A percentile compares a stretch with the other conserved stretches of the same genome.
Evolutionary conservation across 2,329 filamentous ascomycete species (phyloP).

Genomic region (Alternaria sp.): DNA sequence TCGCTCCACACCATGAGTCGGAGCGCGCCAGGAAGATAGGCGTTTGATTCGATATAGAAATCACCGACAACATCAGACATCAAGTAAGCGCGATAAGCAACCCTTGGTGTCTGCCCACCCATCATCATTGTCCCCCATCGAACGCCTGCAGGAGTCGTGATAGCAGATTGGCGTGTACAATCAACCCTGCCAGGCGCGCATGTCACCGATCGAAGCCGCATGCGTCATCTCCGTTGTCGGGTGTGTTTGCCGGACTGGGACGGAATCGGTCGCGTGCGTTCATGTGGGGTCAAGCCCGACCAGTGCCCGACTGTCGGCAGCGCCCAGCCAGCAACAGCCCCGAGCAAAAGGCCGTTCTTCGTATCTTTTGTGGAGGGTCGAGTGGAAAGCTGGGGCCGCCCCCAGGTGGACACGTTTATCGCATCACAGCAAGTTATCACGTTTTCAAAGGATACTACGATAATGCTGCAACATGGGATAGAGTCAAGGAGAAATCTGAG

Average conservation of each 20-base stretch:
- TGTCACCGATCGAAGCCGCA: constrained; percentile 4
- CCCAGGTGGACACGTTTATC: not conserved
- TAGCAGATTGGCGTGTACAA: not conserved
- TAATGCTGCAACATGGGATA: not conserved
- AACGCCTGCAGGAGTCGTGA: not conserved
- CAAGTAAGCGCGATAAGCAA: constrained; percentile 4
- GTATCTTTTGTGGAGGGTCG: constrained; percentile 10
- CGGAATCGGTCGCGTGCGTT: not conserved
- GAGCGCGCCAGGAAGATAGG: not conserved
- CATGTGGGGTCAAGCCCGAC: constrained; percentile 1
- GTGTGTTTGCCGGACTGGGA: constrained; percentile 2
- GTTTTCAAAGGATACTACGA: not conserved
- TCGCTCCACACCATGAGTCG: constrained; percentile 9
- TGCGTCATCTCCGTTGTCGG: constrained; percentile 17
- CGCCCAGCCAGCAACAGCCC: constrained; percentile 4
- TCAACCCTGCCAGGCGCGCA: constrained; percentile 1
- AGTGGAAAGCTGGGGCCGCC: constrained; percentile 2
- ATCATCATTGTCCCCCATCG: not conserved
- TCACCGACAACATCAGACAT: not conserved
- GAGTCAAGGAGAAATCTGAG: not conserved
- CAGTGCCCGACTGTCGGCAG: not conserved
- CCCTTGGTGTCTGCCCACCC: not conserved
- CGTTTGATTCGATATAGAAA: not conserved
- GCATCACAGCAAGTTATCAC: not conserved
- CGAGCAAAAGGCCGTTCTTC: constrained; percentile 9